phyloP scores from a whole-genome alignment of 106 monocot genomes.

The Dendrobium chrysotoxum region DNA sequence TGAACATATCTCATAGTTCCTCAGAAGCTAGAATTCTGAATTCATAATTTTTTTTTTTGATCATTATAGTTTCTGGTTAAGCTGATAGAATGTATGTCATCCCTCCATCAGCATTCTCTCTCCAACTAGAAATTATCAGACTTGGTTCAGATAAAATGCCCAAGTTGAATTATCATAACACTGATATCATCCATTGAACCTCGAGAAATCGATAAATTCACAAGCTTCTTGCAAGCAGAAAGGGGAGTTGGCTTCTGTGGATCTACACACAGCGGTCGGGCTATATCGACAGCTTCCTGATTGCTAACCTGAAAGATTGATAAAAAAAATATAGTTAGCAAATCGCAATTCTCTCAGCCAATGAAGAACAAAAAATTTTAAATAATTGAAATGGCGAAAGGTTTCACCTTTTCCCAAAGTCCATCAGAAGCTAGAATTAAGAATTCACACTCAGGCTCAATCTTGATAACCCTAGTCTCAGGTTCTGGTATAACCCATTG shows the following conservation, averaged over 20 bases:
- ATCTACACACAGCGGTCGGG: constrained; percentile 32
- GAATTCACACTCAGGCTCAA: constrained; percentile 71
- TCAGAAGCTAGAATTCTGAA: neutral
- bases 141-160: constrained; percentile 24
- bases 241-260: constrained; percentile 21
- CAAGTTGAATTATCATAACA: constrained; percentile 57
- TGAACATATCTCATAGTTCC: no score
- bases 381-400: neutral
- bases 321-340: neutral
- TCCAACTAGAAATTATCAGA: neutral
- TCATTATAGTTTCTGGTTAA: no score
- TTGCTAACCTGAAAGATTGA: constrained; percentile 42
- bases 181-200: constrained; percentile 63
- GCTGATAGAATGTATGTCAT: neutral
- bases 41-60: neutral
- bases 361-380: neutral
- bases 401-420: constrained; percentile 58
- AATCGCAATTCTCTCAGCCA: neutral
- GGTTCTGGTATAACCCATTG: constrained; percentile 82
- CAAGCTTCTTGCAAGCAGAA: constrained; percentile 58
- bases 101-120: neutral
- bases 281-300: constrained; percentile 70
- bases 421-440: constrained; percentile 94
- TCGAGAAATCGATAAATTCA: constrained; percentile 33
- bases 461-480: constrained; percentile 49